Base-by-base conservation (phyloP, 148 eudicot genomes). In the Camellia lanceoleosa region DNA sequence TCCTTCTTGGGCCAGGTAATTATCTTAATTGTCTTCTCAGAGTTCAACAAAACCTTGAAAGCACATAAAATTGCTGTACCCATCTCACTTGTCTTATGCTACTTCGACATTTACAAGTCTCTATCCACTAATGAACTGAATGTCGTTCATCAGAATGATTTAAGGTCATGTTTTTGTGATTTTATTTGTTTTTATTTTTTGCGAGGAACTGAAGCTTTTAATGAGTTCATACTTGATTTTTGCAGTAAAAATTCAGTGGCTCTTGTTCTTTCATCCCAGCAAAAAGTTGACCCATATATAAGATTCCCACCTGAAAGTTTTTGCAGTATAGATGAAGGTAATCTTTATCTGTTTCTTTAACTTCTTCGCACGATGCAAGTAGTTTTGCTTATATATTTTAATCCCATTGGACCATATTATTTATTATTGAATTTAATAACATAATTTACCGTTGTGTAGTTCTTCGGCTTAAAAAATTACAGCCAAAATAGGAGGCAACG, bases 1-100 rank as follows among this genome's bases (percentile, higher is more conserved):
- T 47, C 99, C 99, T n/a, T 75, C 91, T 63, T 97, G 99, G 99
- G 95, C 98, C 86, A 97, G 99, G 99, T 97, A 75, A 79, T 84
- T 54, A 54, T 16, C 67, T 70, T 43, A 51, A 6, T 43, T 85
- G 66, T 71, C 51, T 73, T 60, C 7, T 56, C 56, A 47, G 59
- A 83, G 16, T 56, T 9, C 38, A 60, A 43, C 16, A 51, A 52
- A 14, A 41, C 7, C 11, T 68, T 46, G 43, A 75, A 63, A 18
- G 6, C 42, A 20, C 78, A 49, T 0, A 42, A 75, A 59, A 61
- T 5, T 61, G 7, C 67, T 20, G 30, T 41, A 61, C 52, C n/a
- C 20, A 46, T 60, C 52, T 60, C 77, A 56, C 5, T 58, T 74
- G 41, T 74, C 7, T 11, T 49, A 19, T 54, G 23, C 52, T 18